Percentiles rank a stretch among this genome's conserved stretches.
Evolutionary conservation across 2,329 filamentous ascomycete species (phyloP).

Genomic region (Xylaria multiplex): DNA sequence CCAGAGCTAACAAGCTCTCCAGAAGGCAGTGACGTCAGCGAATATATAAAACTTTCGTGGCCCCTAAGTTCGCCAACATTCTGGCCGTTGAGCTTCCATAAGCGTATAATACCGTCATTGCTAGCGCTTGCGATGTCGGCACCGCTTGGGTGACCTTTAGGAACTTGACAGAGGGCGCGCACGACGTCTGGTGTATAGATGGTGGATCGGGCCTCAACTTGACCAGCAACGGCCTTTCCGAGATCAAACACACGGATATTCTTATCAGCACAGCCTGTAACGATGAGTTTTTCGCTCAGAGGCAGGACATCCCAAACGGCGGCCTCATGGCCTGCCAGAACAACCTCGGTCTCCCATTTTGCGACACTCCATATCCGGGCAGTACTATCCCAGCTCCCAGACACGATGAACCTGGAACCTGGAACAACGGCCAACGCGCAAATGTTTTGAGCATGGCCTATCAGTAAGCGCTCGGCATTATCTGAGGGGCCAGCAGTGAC

Average conservation of each 20-base stretch:
- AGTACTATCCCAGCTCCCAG: conserved; percentile 92
- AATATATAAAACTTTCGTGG: conserved; percentile 96
- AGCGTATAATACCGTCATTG: conserved; percentile 87
- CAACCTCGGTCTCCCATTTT: conserved; percentile 81
- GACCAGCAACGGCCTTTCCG: conserved; percentile 65
- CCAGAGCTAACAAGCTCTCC: conserved; percentile 91
- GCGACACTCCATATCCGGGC: conserved; percentile 87
- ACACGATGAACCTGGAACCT: conserved; percentile 79
- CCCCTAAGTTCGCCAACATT: conserved; percentile 82
- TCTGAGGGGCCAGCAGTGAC: conserved; percentile 73
- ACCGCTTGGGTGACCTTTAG: conserved; percentile 77
- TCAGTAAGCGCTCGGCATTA: conserved; percentile 84
- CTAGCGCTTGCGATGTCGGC: conserved; percentile 95
- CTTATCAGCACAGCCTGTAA: conserved; percentile 94
- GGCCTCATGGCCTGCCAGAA: conserved; percentile 79
- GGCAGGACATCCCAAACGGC: conserved; percentile 90
- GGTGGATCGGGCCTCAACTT: conserved; percentile 62
- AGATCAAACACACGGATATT: conserved; percentile 86
- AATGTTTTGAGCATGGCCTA: conserved; percentile 89
- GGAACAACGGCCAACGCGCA: conserved; percentile 84
- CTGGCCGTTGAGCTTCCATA: conserved; percentile 85
- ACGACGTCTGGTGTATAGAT: conserved; percentile 82
- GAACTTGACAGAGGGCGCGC: conserved; percentile 86
- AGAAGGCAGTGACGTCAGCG: conserved; percentile 77
- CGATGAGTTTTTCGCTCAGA: conserved; percentile 79